Evolutionary conservation across 2,329 filamentous ascomycete genomes (phyloP).

Genomic region (Alternaria infectoria): DNA sequence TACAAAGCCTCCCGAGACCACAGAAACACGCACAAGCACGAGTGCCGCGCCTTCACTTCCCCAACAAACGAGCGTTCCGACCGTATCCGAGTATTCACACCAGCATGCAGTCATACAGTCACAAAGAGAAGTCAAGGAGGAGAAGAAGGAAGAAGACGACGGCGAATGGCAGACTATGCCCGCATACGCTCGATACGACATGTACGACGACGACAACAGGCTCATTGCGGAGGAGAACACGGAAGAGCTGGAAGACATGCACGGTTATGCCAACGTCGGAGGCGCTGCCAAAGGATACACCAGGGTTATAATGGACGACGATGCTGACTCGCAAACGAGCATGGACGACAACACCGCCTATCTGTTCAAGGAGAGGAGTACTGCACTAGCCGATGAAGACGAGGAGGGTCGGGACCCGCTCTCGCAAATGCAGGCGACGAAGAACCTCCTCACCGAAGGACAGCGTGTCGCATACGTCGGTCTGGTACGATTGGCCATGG

Average conservation of each 20-base stretch:
- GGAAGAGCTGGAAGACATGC: constrained; percentile 71
- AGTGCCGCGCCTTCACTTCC: constrained; percentile 10
- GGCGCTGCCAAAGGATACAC: constrained; percentile 96
- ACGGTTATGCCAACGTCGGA: constrained; percentile 77
- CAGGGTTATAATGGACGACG: constrained; percentile 91
- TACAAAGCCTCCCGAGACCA: neutral
- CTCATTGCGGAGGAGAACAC: constrained; percentile 81
- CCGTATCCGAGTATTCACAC: constrained; percentile 86
- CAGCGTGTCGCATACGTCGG: constrained; percentile 97
- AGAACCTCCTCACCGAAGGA: constrained; percentile 91
- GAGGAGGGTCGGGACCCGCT: constrained; percentile 80
- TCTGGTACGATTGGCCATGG: constrained; percentile 80
- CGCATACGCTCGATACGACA: constrained; percentile 87
- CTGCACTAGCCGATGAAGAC: constrained; percentile 70
- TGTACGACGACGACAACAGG: constrained; percentile 92
- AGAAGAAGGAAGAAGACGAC: constrained; percentile 65
- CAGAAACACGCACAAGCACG: constrained; percentile 16
- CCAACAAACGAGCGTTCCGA: constrained; percentile 18
- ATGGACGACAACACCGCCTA: constrained; percentile 98
- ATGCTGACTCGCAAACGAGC: constrained; percentile 90
- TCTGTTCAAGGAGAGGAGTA: constrained; percentile 79
- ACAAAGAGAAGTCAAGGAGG: constrained; percentile 46
- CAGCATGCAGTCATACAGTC: constrained; percentile 71
- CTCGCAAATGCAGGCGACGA: constrained; percentile 92
- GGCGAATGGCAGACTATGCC: constrained; percentile 97